phyloP scores from a whole-genome alignment of 805 yeast genomes.

The Debaryomyces prosopidis region DNA sequence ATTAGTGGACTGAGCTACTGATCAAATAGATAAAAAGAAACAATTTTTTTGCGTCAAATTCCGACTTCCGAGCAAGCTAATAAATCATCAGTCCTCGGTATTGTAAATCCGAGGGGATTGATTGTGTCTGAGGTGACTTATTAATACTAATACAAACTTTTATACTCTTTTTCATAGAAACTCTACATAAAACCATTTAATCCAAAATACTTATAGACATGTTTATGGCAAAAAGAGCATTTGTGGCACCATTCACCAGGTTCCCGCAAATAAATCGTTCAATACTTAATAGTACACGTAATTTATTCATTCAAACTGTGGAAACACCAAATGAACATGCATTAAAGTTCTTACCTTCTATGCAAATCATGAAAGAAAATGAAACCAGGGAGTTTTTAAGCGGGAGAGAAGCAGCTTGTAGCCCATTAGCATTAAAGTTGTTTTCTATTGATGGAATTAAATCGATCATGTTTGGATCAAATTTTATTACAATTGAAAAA shows the following conservation, averaged over 20 bases:
- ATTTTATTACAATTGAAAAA: slow-evolving; percentile 83
- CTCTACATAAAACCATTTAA: too few relatives aligned
- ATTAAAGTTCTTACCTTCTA: slow-evolving; percentile 77
- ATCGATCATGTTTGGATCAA: slow-evolving; percentile 76
- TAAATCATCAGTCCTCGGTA: too few relatives aligned
- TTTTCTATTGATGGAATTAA: slow-evolving; percentile 75
- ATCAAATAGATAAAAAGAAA: slow-evolving; percentile 6
- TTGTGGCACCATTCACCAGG: background rate
- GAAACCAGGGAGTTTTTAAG: slow-evolving; percentile 70
- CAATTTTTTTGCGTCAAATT: background rate
- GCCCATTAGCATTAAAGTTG: slow-evolving; percentile 76
- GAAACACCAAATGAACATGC: slow-evolving; percentile 88
- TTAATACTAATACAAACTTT: too few relatives aligned
- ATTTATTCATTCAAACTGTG: slow-evolving; percentile 74
- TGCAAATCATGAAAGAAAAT: slow-evolving; percentile 58
- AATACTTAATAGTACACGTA: slow-evolving; percentile 8
- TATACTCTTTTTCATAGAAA: too few relatives aligned
- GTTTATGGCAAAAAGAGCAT: background rate
- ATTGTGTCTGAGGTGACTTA: too few relatives aligned
- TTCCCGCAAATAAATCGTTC: background rate
- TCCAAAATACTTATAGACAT: background rate
- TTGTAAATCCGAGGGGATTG: too few relatives aligned
- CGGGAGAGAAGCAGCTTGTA: slow-evolving; percentile 72
- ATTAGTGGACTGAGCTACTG: slow-evolving; percentile 1
- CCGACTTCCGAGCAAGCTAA: background rate